Evolutionary conservation across 805 yeast genomes (phyloP), one percentile per base, ranked within the genome.

Genomic region (Metschnikowia kunwiensis): DNA sequence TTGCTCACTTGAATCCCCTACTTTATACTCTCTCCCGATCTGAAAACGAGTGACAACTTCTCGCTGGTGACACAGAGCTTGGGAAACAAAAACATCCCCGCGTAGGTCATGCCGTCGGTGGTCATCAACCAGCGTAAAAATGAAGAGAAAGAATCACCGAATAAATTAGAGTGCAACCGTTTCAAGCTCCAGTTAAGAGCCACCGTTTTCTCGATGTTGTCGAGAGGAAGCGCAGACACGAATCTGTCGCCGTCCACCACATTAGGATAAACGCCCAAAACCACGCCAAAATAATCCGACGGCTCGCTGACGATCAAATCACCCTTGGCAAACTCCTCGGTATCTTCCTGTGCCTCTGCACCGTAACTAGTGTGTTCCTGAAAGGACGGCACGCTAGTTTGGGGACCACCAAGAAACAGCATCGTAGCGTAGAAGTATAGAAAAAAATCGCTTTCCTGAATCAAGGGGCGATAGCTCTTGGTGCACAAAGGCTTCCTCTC

Each of bases 91-190:
- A 38, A 36, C 40, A 36, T 43, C 18, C 43, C 41, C 7, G 37
- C 27, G 12, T 39, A 28, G 5, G 26, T 32, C 24, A 36, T 27
- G 2, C 49, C 49, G 14, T 45, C 49, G 5, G 45, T 40, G 11
- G 43, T 27, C 22, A 43, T 24, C 17, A 45, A 26, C 49, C 47
- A 43, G 10, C 15, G n/a, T 7, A 45, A 9, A 11, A 37, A 45
- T 2, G 24, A 18, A 4, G 9, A 12, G 19, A 43, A 28, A 5
- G 29, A 20, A 5, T n/a, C 18, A 7, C 32, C 42, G 22, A 40
- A 29, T 4, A 20, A 24, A 6, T 16, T 26, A 1, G 24, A n/a
- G 13, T 24, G n/a, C 12, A 45, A 13, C 8, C 18, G 22, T 7
- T 8, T 18, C 3, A 44, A 14, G 15, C 39, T 42, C 8, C 21